These are phyloP conservation scores for Pezicula carpinea DNA, from an alignment of 2,329 filamentous ascomycete genomes.

Conservation along the genomic window DNA sequence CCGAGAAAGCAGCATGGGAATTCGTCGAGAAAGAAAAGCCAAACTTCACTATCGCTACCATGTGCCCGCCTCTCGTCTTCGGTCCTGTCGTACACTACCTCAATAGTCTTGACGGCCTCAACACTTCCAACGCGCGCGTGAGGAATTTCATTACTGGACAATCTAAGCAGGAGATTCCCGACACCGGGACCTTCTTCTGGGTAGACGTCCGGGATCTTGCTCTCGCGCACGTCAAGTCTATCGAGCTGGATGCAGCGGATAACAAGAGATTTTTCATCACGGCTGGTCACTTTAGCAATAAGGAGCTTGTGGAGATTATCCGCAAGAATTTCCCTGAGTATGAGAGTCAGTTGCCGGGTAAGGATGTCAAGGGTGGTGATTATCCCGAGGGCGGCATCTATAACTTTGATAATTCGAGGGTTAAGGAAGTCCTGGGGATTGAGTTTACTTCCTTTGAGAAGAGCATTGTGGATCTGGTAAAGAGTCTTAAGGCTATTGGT, in stretches of 20 bases:
- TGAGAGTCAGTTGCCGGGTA: conserved; percentile 40
- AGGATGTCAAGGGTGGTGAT: conserved; percentile 32
- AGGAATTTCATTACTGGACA: conserved; percentile 59
- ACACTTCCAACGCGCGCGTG: conserved; percentile 69
- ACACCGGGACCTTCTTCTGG: conserved; percentile 55
- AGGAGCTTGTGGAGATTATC: conserved; percentile 51
- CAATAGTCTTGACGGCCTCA: conserved; percentile 57
- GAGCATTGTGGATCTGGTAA: conserved; percentile 55
- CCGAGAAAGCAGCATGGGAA: conserved; percentile 63
- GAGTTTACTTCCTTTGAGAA: conserved; percentile 54
- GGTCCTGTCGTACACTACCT: conserved; percentile 62
- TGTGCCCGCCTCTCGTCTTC: conserved; percentile 57
- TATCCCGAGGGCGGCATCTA: conserved; percentile 38
- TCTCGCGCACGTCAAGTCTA: conserved; percentile 55
- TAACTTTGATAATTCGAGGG: conserved; percentile 50
- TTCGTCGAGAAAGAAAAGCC: conserved; percentile 51
- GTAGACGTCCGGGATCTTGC: conserved; percentile 60
- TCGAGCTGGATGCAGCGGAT: conserved; percentile 51
- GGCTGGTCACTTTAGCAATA: conserved; percentile 56
- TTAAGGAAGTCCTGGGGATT: conserved; percentile 52
- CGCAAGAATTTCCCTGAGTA: conserved; percentile 50
- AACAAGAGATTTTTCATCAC: conserved; percentile 61
- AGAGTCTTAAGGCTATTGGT: conserved; percentile 28
- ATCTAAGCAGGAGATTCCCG: conserved; percentile 50
- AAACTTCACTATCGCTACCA: conserved; percentile 54